Evolutionary conservation across 371 early-diverging fungal species (phyloP).

Genomic region (Syncephalastrum monosporum): DNA sequence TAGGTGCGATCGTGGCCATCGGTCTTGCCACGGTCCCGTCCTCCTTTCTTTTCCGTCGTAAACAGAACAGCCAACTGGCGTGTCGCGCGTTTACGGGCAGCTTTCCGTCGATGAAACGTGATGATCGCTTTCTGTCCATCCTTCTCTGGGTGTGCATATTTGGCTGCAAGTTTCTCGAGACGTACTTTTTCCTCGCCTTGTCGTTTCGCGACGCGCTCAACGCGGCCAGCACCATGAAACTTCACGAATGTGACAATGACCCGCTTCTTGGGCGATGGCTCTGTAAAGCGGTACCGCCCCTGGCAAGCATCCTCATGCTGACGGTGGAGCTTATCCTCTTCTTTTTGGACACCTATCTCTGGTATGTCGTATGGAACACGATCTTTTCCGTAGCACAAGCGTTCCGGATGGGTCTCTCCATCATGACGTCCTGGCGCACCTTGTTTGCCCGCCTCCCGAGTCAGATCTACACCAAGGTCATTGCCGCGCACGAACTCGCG

Average conservation of each 20-base stretch:
- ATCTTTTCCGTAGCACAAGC: conserved; percentile 78
- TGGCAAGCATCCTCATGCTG: conserved; percentile 75
- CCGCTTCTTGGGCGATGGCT: conserved; percentile 43
- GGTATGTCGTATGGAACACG: conserved; percentile 88
- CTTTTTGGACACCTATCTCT: conserved; percentile 89
- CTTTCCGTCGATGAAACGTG: conserved; percentile 65
- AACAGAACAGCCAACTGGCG: conserved; percentile 46
- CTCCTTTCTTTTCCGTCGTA: conserved; percentile 55
- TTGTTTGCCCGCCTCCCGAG: conserved; percentile 78
- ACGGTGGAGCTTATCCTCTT: conserved; percentile 73
- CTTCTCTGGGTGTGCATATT: conserved; percentile 77
- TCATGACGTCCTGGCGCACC: conserved; percentile 85
- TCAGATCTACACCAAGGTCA: conserved; percentile 74
- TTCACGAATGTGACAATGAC: conserved; percentile 57
- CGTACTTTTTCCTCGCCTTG: conserved; percentile 79
- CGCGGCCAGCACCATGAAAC: conserved; percentile 51
- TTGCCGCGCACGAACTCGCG: conserved; percentile 67
- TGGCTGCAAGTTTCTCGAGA: conserved; percentile 76
- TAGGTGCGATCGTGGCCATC: conserved; percentile 67
- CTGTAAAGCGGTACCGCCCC: conserved; percentile 61
- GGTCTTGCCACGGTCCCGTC: conserved; percentile 66
- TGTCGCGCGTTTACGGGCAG: conserved; percentile 78
- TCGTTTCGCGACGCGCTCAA: conserved; percentile 81
- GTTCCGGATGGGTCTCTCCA: conserved; percentile 78
- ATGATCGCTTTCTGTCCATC: conserved; percentile 71